Conservation (phyloP, 2,329 filamentous ascomycete species). For the Hirsutella rhossiliensis region DNA sequence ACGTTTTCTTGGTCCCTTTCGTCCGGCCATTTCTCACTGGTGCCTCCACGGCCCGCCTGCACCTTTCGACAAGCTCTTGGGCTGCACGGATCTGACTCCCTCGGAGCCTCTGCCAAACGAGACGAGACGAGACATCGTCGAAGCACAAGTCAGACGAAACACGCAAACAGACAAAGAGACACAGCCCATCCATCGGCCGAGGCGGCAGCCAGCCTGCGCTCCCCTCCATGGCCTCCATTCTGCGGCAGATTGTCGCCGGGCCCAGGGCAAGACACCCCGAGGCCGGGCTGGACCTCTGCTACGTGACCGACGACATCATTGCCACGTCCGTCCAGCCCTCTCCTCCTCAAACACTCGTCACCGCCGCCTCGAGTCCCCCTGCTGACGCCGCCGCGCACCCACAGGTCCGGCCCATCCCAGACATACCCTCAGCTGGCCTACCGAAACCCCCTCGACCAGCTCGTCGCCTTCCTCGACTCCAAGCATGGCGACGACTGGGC, state of each 20-base stretch:
- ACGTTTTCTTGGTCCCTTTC: too few species aligned
- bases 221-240: slow-evolving; percentile 52
- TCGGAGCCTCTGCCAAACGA: too few species aligned
- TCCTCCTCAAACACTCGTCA: not conserved
- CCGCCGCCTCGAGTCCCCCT: too few species aligned
- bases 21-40: too few species aligned
- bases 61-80: too few species aligned
- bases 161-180: not conserved
- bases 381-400: too few species aligned
- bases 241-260: slow-evolving; percentile 85
- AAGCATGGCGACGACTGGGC: slow-evolving; percentile 80
- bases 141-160: not conserved
- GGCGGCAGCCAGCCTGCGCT: not conserved
- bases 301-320: slow-evolving; percentile 74
- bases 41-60: too few species aligned
- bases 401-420: slow-evolving; percentile 77
- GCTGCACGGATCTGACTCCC: too few species aligned
- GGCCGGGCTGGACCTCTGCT: slow-evolving; percentile 85
- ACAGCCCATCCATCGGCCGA: not conserved
- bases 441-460: slow-evolving; percentile 78
- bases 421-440: slow-evolving; percentile 88
- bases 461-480: slow-evolving; percentile 77
- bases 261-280: slow-evolving; percentile 76
- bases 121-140: too few species aligned
- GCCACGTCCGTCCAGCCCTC: slow-evolving; percentile 34